Evolutionary conservation across 2,329 filamentous ascomycete species (phyloP).

Genomic region (Sarocladium kiliense): DNA sequence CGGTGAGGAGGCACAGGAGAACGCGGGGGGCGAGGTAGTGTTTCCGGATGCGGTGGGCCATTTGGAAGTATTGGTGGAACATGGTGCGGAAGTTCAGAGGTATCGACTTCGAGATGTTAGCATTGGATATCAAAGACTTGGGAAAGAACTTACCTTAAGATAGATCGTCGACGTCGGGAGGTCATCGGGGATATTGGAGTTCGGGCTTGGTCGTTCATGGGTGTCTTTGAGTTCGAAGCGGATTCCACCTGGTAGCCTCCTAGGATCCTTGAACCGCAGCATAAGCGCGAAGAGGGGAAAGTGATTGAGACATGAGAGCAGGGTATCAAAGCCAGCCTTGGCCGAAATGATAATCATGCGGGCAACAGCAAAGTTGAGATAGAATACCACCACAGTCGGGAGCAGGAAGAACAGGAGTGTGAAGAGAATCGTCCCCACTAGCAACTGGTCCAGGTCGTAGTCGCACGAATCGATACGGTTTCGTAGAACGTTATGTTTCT

Average conservation of each 20-base stretch:
- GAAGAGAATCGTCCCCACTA: constrained; percentile 94
- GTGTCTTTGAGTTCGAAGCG: constrained; percentile 84
- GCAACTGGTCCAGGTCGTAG: constrained; percentile 93
- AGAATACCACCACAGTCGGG: constrained; percentile 93
- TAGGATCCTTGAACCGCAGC: constrained; percentile 89
- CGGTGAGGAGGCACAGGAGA: constrained; percentile 80
- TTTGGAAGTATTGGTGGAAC: constrained; percentile 96
- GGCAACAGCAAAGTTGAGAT: constrained; percentile 89
- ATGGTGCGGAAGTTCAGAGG: constrained; percentile 88
- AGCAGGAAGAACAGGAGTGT: constrained; percentile 92
- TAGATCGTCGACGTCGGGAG: constrained; percentile 76
- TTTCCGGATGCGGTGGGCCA: constrained; percentile 85
- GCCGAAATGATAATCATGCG: constrained; percentile 92
- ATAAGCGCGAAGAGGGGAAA: constrained; percentile 97
- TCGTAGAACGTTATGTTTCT: constrained; percentile 94
- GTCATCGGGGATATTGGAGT: constrained; percentile 30
- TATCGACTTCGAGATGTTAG: constrained; percentile 56
- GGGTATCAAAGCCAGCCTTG: constrained; percentile 86
- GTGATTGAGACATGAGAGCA: constrained; percentile 91
- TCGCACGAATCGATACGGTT: constrained; percentile 99
- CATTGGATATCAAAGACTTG: not conserved
- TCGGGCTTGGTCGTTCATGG: constrained; percentile 42
- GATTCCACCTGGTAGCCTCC: constrained; percentile 75
- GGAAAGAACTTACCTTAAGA: constrained; percentile 59
- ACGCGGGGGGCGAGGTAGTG: constrained; percentile 91